phyloP scores from a whole-genome alignment of 306 rosid genomes.

The Vigna nakashimae region DNA sequence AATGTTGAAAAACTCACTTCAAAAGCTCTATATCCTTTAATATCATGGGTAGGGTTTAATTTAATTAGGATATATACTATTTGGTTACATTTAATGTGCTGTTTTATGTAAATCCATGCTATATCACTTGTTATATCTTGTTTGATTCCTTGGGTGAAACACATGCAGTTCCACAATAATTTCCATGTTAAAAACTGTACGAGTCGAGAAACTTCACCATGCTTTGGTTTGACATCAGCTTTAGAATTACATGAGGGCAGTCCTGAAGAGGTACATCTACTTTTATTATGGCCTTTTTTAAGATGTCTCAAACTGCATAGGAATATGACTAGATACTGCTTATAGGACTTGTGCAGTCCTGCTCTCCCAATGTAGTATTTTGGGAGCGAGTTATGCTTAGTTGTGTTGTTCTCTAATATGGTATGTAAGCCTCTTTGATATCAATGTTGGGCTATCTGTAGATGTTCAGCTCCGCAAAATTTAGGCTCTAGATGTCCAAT shows the following conservation, averaged over 20 bases:
- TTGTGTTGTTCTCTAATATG: background rate
- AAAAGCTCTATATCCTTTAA: conserved; percentile 66
- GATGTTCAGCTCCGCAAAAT: background rate
- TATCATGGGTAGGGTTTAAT: background rate
- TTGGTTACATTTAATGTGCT: too few species aligned
- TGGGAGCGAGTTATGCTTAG: background rate
- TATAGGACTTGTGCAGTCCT: background rate
- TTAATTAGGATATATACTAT: too few species aligned
- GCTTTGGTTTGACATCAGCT: conserved; percentile 47
- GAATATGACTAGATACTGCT: conserved; percentile 11
- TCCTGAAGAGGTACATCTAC: conserved; percentile 80
- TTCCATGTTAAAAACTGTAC: conserved; percentile 64
- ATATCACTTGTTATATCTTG: background rate
- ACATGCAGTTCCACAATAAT: conserved; percentile 77
- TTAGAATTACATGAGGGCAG: conserved; percentile 70
- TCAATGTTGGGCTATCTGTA: background rate
- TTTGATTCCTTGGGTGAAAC: conserved; percentile 44
- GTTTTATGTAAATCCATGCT: too few species aligned
- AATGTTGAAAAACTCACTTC: conserved; percentile 62
- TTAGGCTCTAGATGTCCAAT: background rate
- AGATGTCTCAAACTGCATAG: background rate
- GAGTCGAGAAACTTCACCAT: conserved; percentile 37
- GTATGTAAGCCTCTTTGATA: background rate
- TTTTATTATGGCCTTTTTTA: conserved; percentile 24
- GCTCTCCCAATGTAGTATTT: background rate